Base-by-base conservation (phyloP, 768 basidiomycete genomes). In the Xanthoconium purpureum region DNA sequence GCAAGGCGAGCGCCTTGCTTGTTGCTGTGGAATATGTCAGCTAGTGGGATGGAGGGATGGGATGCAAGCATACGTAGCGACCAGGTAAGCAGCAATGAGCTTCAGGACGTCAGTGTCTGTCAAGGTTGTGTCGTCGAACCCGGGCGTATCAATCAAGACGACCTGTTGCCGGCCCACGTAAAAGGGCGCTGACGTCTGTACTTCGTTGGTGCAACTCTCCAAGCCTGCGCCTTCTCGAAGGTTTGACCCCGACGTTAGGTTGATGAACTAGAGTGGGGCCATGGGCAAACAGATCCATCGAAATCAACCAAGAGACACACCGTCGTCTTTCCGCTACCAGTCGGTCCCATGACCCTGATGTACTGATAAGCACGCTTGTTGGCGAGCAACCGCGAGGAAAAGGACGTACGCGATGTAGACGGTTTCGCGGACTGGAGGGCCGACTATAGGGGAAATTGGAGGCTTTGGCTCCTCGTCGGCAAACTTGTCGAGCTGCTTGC, bases 141-240 rank as follows among this genome's bases (percentile, higher is more conserved):
- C 84, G 8, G 84, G 84, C 0, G 84, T 85, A 57, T 86, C 84
- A 50, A 86, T 76, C 30, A 86, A 67, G 13, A 74, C 71, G 35
- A 85, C 72, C n/a, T 57, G 66, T 10, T 71, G 70, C 7, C 74
- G 75, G 50, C 63, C 62, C 14, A 71, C 38, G 43, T 51, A 28
- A 36, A 71, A 73, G 42, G 66, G 58, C 15, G 49, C 3, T 0
- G 70, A 73, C 8, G 60, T 64, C 54, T 74, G 73, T 10, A 73
- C 62, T 51, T 72, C 52, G 7, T 69, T 63, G 24, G 75, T 76
- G 49, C 70, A 72, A 47, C 75, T 76, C 50, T 73, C 69, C 47
- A 76, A 49, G n/a, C 66, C 63, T 29, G 69, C 61, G 14, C 75
- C 69, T 40, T 71, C 68, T 42, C 69, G 62, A 37, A 72, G 65